A percentile compares a stretch with the other conserved stretches of the same genome.
Evolutionary conservation across 2,329 filamentous ascomycete species (phyloP).

Genomic region (Calonectria leucothoes): DNA sequence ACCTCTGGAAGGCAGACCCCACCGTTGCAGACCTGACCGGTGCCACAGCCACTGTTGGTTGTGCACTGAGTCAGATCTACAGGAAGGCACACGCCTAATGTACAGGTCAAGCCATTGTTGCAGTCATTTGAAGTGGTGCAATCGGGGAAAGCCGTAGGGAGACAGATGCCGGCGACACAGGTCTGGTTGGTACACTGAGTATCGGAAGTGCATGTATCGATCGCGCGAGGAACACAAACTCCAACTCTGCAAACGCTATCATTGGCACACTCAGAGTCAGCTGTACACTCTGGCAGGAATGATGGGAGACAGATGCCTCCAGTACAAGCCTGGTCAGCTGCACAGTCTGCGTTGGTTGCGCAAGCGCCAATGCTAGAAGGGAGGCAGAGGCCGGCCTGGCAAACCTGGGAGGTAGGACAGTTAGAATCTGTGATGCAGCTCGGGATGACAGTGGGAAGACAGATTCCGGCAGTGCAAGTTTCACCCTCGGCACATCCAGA

Average conservation of each 20-base stretch:
- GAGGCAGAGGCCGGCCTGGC: slow-evolving; percentile 4
- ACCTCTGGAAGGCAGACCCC: not conserved
- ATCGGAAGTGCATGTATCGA: not conserved
- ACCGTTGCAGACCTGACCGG: not conserved
- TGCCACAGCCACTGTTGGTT: not conserved
- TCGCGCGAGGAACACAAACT: slow-evolving; percentile 4
- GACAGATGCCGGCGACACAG: slow-evolving; percentile 4
- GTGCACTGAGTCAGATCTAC: not conserved
- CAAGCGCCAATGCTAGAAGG: not conserved
- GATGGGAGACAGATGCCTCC: slow-evolving; percentile 2
- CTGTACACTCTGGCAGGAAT: not conserved
- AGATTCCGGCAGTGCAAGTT: slow-evolving; percentile 6
- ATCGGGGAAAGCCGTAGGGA: not conserved
- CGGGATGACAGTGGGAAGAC: not conserved
- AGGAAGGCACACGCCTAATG: not conserved
- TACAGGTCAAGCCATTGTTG: not conserved
- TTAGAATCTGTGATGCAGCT: not conserved
- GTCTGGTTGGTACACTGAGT: not conserved
- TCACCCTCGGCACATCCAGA: not conserved
- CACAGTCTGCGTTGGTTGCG: not conserved
- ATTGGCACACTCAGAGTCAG: not conserved
- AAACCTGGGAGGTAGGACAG: not conserved
- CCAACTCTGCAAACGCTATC: not conserved
- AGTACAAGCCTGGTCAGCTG: not conserved
- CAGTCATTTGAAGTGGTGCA: not conserved